These are phyloP conservation scores for Hura crepitans DNA, from an alignment of 441 rosid genomes.

Conservation along the genomic window DNA sequence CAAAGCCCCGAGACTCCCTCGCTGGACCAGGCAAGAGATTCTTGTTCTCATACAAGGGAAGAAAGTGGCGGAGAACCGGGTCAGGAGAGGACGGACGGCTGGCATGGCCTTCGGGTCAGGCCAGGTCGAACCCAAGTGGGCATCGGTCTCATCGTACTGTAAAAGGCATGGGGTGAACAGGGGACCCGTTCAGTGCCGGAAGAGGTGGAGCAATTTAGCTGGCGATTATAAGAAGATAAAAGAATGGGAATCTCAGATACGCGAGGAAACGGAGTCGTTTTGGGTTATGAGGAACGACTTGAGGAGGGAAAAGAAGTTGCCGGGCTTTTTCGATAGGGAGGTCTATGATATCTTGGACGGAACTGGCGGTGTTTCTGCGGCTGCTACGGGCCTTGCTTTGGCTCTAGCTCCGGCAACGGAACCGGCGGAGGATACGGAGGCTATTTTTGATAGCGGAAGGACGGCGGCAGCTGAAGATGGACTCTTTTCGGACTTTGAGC, in stretches of 20 bases:
- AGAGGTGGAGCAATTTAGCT: constrained; percentile 92
- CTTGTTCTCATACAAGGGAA: constrained; percentile 91
- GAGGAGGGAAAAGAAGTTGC: constrained; percentile 80
- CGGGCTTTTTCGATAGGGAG: constrained; percentile 90
- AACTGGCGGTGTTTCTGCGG: constrained; percentile 29
- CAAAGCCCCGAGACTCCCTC: constrained; percentile 78
- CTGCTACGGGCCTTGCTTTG: constrained; percentile 34
- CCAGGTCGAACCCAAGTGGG: constrained; percentile 89
- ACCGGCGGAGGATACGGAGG: constrained; percentile 36
- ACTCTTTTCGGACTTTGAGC: constrained; percentile 68
- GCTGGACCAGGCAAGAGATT: constrained; percentile 97
- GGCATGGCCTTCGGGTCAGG: constrained; percentile 64
- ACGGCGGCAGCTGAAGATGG: constrained; percentile 65
- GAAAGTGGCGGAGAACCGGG: constrained; percentile 79
- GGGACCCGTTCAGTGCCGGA: constrained; percentile 96
- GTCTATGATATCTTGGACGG: constrained; percentile 81
- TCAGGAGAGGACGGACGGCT: constrained; percentile 64
- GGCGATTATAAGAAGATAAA: constrained; percentile 92
- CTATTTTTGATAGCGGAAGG: constrained; percentile 61
- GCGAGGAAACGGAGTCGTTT: constrained; percentile 75
- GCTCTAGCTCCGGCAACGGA: constrained; percentile 39
- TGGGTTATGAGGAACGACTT: constrained; percentile 95
- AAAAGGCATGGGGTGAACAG: constrained; percentile 85
- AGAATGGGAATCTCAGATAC: constrained; percentile 73
- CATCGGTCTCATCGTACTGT: constrained; percentile 86